Base-by-base conservation (phyloP, 2,329 filamentous ascomycete species). In the Apiospora hydei region DNA sequence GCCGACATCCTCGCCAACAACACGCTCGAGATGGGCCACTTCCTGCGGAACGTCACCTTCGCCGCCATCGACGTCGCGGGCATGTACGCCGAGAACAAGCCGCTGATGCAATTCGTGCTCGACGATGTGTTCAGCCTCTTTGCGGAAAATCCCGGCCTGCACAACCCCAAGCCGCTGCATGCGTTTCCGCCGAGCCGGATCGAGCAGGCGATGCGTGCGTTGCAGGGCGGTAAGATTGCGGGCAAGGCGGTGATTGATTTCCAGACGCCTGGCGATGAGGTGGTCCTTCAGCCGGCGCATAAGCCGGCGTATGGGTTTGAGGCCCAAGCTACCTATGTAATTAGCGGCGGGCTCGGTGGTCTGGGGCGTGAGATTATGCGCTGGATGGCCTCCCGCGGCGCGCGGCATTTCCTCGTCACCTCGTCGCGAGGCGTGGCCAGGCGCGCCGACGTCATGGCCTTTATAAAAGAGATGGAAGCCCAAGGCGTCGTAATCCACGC, bases 261-360 rank as follows among this genome's bases (percentile, higher is more conserved):
- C 26, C 26, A 51, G 24, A 51, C 30, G 16, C 41, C 46, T 1
- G 67, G 67, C 4, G 67, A 69, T n/a, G 30, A 24, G 30, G 67
- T 69, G 24, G 47, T 24, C 1, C 53, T 53, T 24, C 67, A 51
- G 67, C 67, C 67, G 3, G 46, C 67, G 7, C 67, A 16, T 16
- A 21, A 2, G 16, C 44, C 67, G 11, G 67, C 67, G 7, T 69
- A 69, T 34, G 44, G 26, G 30, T 51, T 69, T 18, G 64, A 67
- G 64, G 21, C 71, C 78, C 81, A 87, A 72, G 84, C 82, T 3
- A 85, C 85, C 0, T 88, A 88, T 74, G 77, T 88, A 51, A 81
- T 88, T 61, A 83, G 88, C 34, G 87, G 87, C 21, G 85, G 86
- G 16, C 85, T 85, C 0, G 87, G 87, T 46, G 87, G 86, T n/a